Conservation (phyloP, 768 basidiomycete species). For the Mycena chlorophos region DNA sequence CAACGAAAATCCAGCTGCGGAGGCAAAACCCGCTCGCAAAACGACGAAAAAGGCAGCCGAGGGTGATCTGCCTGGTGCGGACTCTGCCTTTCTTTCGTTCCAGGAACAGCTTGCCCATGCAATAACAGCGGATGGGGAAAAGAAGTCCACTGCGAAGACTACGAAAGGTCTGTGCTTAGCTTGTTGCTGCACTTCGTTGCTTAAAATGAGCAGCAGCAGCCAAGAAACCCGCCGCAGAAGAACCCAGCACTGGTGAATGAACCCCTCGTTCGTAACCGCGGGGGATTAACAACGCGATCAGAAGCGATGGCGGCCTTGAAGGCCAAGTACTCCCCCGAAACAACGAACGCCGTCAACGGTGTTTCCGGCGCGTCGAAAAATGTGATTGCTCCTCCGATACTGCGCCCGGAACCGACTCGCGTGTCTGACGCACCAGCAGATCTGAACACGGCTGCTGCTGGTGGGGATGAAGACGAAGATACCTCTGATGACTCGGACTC, state of each 20-base stretch:
- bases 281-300: neutral
- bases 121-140: neutral
- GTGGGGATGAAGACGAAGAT: conserved; percentile 1
- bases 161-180: neutral
- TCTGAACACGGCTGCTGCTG: conserved; percentile 4
- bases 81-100: neutral
- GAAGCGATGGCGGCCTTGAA: too few species aligned
- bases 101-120: conserved; percentile 9
- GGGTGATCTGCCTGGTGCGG: neutral
- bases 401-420: conserved; percentile 3
- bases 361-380: neutral
- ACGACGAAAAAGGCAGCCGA: conserved; percentile 12
- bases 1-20: neutral
- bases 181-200: neutral
- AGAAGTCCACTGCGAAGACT: neutral
- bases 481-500: conserved; percentile 11
- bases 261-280: too few species aligned
- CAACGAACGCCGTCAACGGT: conserved; percentile 1
- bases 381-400: conserved; percentile 15
- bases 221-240: neutral
- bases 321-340: conserved; percentile 13
- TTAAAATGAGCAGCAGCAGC: neutral
- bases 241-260: too few species aligned
- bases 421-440: conserved; percentile 10
- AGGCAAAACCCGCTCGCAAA: conserved; percentile 13